These are phyloP conservation scores for Penicillium lagena DNA, from an alignment of 495 filamentous ascomycete genomes.

Conservation along the genomic window DNA sequence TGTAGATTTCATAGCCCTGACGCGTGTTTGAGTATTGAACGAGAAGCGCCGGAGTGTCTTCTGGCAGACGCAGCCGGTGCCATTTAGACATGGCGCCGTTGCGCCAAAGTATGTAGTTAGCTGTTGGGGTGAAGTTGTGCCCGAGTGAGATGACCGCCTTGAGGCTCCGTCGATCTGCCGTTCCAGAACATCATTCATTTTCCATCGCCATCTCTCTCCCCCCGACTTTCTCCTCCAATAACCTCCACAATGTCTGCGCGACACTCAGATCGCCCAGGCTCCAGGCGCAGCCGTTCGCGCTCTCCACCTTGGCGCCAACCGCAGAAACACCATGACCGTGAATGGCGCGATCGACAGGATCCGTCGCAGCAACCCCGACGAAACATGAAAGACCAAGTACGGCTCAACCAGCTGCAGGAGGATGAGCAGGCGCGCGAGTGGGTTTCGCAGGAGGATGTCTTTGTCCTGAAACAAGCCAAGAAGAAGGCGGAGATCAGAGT, in stretches of 20 bases:
- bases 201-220: conserved; percentile 9
- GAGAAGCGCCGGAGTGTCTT: conserved; percentile 43
- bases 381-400: conserved; percentile 44
- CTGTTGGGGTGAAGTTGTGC: too few species aligned
- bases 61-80: conserved; percentile 23
- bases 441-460: conserved; percentile 90
- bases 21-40: conserved; percentile 44
- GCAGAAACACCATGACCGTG: conserved; percentile 31
- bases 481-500: conserved; percentile 97
- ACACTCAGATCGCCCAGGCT: conserved; percentile 22
- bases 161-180: conserved; percentile 22
- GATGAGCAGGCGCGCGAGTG: conserved; percentile 77
- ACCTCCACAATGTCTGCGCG: conserved; percentile 26
- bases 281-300: conserved; percentile 35
- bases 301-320: conserved; percentile 37
- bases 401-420: conserved; percentile 56
- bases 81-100: conserved; percentile 30
- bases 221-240: neutral
- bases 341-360: conserved; percentile 19
- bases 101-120: too few species aligned
- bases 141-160: conserved; percentile 20
- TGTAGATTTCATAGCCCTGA: conserved; percentile 60
- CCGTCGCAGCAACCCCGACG: conserved; percentile 25
- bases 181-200: conserved; percentile 1
- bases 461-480: conserved; percentile 94